phyloP scores from a whole-genome alignment of 192 early-diverging fungal species.

The Funneliformis geosporum region DNA sequence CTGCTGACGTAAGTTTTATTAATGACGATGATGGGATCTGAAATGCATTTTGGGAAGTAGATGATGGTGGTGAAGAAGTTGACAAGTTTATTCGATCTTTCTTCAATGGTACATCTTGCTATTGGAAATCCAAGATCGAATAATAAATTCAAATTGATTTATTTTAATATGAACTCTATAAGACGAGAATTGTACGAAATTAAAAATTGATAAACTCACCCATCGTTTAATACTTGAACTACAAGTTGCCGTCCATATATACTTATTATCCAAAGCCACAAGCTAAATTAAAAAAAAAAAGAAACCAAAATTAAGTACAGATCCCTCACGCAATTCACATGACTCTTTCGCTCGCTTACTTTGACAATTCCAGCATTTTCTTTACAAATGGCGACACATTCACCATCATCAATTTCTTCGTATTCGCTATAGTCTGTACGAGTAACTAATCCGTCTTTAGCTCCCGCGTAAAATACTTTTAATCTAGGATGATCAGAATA shows the following conservation, averaged over 20 bases:
- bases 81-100: not conserved
- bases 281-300: constrained; percentile 49
- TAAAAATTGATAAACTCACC: constrained; percentile 45
- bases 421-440: constrained; percentile 59
- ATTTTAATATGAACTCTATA: not conserved
- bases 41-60: not conserved
- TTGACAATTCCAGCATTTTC: constrained; percentile 82
- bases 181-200: not conserved
- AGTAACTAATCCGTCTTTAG: constrained; percentile 88
- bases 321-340: not conserved
- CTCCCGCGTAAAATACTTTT: constrained; percentile 89
- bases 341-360: constrained; percentile 37
- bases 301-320: not conserved
- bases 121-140: not conserved
- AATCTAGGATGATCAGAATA: constrained; percentile 83
- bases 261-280: constrained; percentile 81
- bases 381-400: constrained; percentile 86
- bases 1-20: constrained; percentile 46
- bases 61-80: not conserved
- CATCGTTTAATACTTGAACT: constrained; percentile 84
- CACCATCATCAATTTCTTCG: constrained; percentile 57
- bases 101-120: not conserved
- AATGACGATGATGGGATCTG: constrained; percentile 37
- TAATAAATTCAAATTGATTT: not conserved
- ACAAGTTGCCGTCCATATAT: constrained; percentile 90